Evolutionary conservation across 805 yeast genomes (phyloP).

Genomic region (Candida ovalis): DNA sequence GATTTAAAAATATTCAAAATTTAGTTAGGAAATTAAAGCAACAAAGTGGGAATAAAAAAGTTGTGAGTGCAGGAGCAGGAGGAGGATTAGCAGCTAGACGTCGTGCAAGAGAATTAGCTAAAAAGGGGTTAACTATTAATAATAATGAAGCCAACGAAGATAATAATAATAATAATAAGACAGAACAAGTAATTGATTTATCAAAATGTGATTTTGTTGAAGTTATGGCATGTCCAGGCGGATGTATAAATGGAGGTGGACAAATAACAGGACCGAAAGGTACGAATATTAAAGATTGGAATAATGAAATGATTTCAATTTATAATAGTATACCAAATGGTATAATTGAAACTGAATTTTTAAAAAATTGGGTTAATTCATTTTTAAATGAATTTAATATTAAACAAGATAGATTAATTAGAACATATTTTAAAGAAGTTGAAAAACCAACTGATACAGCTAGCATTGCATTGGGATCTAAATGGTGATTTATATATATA

Average conservation of each 20-base stretch:
- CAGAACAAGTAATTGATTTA: conserved; percentile 44
- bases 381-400: conserved; percentile 33
- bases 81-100: conserved; percentile 41
- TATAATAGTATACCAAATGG: conserved; percentile 33
- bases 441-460: conserved; percentile 49
- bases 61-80: conserved; percentile 1
- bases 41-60: neutral
- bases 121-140: conserved; percentile 8
- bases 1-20: conserved; percentile 92
- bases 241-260: conserved; percentile 97
- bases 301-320: conserved; percentile 31
- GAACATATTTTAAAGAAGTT: conserved; percentile 46
- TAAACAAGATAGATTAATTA: conserved; percentile 35
- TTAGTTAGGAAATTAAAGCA: conserved; percentile 76
- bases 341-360: neutral
- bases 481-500: conserved; percentile 40
- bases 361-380: conserved; percentile 32
- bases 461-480: conserved; percentile 48
- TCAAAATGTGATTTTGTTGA: conserved; percentile 76
- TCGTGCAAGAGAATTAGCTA: conserved; percentile 34
- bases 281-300: conserved; percentile 39
- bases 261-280: conserved; percentile 54
- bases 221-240: conserved; percentile 98
- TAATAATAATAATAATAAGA: neutral
- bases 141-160: no score